A percentile compares a stretch with the other conserved stretches of the same genome.
Conservation (phyloP, 768 basidiomycete species). For the Collybiopsis luxurians region DNA sequence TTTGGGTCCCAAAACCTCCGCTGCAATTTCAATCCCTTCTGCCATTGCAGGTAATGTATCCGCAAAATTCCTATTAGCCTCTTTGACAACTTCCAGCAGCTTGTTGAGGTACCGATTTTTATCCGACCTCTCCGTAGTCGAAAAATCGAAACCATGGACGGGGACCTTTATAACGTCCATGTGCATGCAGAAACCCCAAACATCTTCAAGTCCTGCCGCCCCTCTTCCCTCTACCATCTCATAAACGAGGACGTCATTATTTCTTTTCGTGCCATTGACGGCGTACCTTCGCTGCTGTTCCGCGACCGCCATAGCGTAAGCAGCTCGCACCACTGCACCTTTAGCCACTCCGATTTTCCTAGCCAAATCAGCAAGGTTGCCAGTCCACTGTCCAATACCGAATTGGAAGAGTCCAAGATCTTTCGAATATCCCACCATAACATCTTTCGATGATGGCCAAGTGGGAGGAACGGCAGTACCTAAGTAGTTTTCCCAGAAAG, state of each 20-base stretch:
- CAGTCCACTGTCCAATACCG: neutral
- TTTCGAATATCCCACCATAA: neutral
- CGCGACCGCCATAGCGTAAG: neutral
- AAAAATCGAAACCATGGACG: neutral
- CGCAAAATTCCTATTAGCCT: neutral
- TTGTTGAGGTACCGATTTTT: neutral
- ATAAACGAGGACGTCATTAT: neutral
- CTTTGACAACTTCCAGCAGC: neutral
- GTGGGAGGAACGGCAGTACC: neutral
- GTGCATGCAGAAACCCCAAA: slow-evolving; percentile 2
- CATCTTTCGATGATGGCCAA: slow-evolving; percentile 6
- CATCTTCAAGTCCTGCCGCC: neutral
- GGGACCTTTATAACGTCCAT: neutral
- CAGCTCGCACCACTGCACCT: slow-evolving; percentile 3
- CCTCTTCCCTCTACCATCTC: slow-evolving; percentile 2
- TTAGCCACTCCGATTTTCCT: neutral
- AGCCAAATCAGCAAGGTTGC: neutral
- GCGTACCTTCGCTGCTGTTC: slow-evolving; percentile 5
- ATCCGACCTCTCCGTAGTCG: neutral
- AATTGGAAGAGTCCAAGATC: neutral
- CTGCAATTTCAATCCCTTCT: neutral
- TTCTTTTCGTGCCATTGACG: neutral
- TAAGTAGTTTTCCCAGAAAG: slow-evolving; percentile 4
- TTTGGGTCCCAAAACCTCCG: neutral
- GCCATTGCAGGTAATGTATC: neutral